These are phyloP conservation scores for Lodderomyces pseudojiufengensis DNA, from an alignment of 1,139 yeast species.

Conservation along the genomic window DNA sequence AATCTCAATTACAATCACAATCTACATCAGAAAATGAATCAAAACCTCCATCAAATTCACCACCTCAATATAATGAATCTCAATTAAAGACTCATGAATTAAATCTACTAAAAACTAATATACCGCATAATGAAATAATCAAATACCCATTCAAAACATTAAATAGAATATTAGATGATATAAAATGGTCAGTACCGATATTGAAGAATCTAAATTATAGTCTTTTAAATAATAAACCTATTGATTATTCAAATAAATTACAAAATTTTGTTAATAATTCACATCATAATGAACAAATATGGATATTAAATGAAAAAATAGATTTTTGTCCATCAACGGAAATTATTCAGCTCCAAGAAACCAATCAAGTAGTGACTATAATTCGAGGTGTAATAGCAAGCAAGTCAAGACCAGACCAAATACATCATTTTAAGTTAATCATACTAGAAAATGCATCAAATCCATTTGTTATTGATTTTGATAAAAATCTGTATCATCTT, in stretches of 20 bases:
- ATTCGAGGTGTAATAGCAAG: slow-evolving; percentile 34
- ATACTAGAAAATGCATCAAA: slow-evolving; percentile 25
- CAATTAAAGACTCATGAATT: slow-evolving; percentile 1
- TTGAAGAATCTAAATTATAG: slow-evolving; percentile 19
- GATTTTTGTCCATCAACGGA: slow-evolving; percentile 30
- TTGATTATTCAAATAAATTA: slow-evolving; percentile 33
- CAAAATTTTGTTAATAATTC: slow-evolving; percentile 16
- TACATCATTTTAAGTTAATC: slow-evolving; percentile 31
- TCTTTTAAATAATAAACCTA: slow-evolving; percentile 29
- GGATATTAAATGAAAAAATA: slow-evolving; percentile 33
- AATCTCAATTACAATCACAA: slow-evolving; percentile 2
- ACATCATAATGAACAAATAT: slow-evolving; percentile 17
- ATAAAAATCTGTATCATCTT: slow-evolving; percentile 38
- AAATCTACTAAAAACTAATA: slow-evolving; percentile 9
- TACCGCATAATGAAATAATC: slow-evolving; percentile 13
- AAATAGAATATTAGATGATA: slow-evolving; percentile 63
- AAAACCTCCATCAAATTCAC: not conserved
- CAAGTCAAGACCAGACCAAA: too few species aligned
- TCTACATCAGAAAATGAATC: not conserved
- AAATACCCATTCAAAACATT: slow-evolving; percentile 54
- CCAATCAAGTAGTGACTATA: slow-evolving; percentile 22
- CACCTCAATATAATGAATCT: slow-evolving; percentile 2
- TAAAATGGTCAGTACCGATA: slow-evolving; percentile 42
- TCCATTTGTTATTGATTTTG: slow-evolving; percentile 20
- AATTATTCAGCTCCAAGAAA: slow-evolving; percentile 17